These are phyloP conservation scores for Colletotrichum musicola DNA, from an alignment of 2,329 filamentous ascomycete species.

Conservation along the genomic window DNA sequence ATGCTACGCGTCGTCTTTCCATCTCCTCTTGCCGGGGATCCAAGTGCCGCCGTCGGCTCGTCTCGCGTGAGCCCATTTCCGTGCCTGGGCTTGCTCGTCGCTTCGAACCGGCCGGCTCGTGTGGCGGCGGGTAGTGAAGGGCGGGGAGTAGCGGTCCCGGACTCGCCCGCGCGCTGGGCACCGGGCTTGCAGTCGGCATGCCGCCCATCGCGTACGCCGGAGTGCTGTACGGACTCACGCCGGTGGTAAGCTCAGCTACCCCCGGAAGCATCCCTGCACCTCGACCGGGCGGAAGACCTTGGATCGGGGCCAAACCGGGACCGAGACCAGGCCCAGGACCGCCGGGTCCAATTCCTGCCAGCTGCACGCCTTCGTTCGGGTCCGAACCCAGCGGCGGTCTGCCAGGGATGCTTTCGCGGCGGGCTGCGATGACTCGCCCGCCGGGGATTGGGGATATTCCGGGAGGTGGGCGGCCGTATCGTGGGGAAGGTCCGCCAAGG, in stretches of 20 bases:
- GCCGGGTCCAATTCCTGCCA: conserved; percentile 47
- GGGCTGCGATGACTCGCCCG: conserved; percentile 53
- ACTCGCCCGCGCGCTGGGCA: conserved; percentile 56
- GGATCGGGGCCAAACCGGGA: conserved; percentile 66
- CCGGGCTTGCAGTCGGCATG: conserved; percentile 52
- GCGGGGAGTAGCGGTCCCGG: conserved; percentile 55
- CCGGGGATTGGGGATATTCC: conserved; percentile 48
- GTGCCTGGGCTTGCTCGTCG: conserved; percentile 61
- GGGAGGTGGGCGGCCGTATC: conserved; percentile 55
- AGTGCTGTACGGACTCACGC: conserved; percentile 71
- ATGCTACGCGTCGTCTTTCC: conserved; percentile 37
- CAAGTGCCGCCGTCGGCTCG: conserved; percentile 55
- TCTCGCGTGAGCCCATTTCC: conserved; percentile 59
- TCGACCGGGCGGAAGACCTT: conserved; percentile 54
- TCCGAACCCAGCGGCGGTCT: conserved; percentile 49
- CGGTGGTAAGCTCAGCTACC: conserved; percentile 73
- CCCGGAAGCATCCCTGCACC: conserved; percentile 67
- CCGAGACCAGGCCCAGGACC: conserved; percentile 52
- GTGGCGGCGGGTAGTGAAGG: conserved; percentile 49
- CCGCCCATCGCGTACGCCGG: conserved; percentile 63
- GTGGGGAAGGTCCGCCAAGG: conserved; percentile 55
- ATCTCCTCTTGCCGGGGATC: conserved; percentile 39
- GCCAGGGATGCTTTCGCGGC: conserved; percentile 56
- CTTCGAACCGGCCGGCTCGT: conserved; percentile 61
- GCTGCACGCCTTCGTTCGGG: conserved; percentile 48